phyloP scores from a whole-genome alignment of 2,329 filamentous ascomycete genomes.

The Daldinia eschscholtzii region DNA sequence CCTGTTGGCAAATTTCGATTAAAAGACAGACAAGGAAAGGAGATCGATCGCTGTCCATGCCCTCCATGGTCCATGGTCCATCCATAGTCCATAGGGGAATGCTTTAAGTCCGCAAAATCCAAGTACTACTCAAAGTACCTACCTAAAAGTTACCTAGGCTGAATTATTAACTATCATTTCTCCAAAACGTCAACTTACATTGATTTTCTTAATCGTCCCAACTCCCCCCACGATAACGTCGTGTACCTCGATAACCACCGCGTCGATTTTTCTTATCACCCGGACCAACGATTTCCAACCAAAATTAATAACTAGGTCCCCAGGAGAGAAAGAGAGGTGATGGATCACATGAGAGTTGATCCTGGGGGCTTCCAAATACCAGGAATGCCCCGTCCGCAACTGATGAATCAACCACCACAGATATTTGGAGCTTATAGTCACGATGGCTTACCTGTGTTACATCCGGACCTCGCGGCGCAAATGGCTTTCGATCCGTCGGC shows the following conservation, averaged over 20 bases:
- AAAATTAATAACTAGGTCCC: slow-evolving; percentile 15
- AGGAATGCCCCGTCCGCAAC: slow-evolving; percentile 65
- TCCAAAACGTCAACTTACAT: slow-evolving; percentile 32
- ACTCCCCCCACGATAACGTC: slow-evolving; percentile 18
- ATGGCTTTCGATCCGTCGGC: slow-evolving; percentile 70
- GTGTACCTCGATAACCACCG: slow-evolving; percentile 23
- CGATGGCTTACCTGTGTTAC: slow-evolving; percentile 71
- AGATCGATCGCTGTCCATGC: slow-evolving; percentile 23
- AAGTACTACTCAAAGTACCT: slow-evolving; percentile 32
- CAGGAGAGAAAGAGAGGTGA: slow-evolving; percentile 43
- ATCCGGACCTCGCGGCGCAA: slow-evolving; percentile 69
- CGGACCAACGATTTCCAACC: slow-evolving; percentile 22
- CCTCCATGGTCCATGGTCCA: background rate
- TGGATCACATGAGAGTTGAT: slow-evolving; percentile 63
- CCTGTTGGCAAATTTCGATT: slow-evolving; percentile 8
- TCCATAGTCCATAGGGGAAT: slow-evolving; percentile 5
- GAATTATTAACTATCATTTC: slow-evolving; percentile 28
- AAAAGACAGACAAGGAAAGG: slow-evolving; percentile 38
- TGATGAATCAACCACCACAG: slow-evolving; percentile 76
- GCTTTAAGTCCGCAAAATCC: slow-evolving; percentile 39
- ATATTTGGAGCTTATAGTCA: slow-evolving; percentile 74
- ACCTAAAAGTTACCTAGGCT: slow-evolving; percentile 37
- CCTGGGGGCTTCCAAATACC: slow-evolving; percentile 68
- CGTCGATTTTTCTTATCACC: slow-evolving; percentile 14
- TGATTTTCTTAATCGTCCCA: slow-evolving; percentile 23